Percentiles rank a stretch among this genome's conserved stretches.
phyloP scores from a whole-genome alignment of 177 flowering plant genomes.

The Vitis hybrid region DNA sequence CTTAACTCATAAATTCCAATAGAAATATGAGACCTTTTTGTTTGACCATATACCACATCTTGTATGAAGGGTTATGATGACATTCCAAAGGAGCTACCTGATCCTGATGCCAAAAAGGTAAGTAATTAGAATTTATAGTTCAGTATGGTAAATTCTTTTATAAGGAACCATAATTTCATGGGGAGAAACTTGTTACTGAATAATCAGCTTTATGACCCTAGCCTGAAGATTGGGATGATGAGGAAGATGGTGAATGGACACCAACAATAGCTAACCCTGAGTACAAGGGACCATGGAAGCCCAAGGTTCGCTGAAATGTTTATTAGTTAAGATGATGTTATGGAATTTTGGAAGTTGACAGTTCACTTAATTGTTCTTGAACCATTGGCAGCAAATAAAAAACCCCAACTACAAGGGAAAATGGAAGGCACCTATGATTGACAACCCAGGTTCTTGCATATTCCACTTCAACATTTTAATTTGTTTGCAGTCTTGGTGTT shows the following conservation, averaged over 20 bases:
- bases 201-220: slow-evolving; percentile 15
- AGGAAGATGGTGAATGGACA: slow-evolving; percentile 87
- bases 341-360: not conserved
- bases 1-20: too few species aligned
- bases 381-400: slow-evolving; percentile 73
- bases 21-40: too few species aligned
- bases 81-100: slow-evolving; percentile 67
- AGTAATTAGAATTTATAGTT: too few species aligned
- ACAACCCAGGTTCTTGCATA: slow-evolving; percentile 72
- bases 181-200: slow-evolving; percentile 1
- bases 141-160: not conserved
- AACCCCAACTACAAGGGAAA: slow-evolving; percentile 96
- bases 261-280: slow-evolving; percentile 69
- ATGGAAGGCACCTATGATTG: slow-evolving; percentile 98
- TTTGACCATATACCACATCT: too few species aligned
- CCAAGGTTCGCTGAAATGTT: slow-evolving; percentile 41
- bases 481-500: too few species aligned
- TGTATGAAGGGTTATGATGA: slow-evolving; percentile 65
- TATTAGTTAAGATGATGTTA: too few species aligned
- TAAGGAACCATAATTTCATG: not conserved
- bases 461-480: not conserved
- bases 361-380: not conserved
- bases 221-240: slow-evolving; percentile 90
- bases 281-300: slow-evolving; percentile 72
- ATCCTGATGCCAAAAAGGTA: slow-evolving; percentile 76